Evolutionary conservation across 139 green algal species (phyloP), one percentile per base, ranked within the genome.

Genomic region (Chlorella sp.): DNA sequence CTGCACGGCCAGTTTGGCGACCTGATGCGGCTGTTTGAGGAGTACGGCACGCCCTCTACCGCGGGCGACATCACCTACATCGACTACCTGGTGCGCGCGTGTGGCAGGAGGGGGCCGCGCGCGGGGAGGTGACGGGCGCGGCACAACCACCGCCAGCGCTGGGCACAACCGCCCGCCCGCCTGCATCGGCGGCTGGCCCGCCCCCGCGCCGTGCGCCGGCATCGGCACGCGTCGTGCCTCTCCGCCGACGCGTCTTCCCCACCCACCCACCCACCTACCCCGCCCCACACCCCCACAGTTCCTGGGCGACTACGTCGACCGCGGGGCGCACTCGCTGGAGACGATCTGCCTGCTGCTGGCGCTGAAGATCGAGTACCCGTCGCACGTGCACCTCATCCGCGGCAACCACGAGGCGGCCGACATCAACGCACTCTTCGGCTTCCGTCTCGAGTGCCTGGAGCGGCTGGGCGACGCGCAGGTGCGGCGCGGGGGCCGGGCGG

Each of bases 51-150:
- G 31, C 96, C 96, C 9, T 95, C 88, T 71, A 98, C 94, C 8
- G 93, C 93, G 0, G 96, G 96, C 8, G 96, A 99, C 90, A 99
- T 99, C 86, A 98, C 95, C 29, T 99, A 98, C 90, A 98, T 99
- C 27, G 94, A 98, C 83, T 98, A 98, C 82, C 84, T 98, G 41
- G 96, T 98, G 63, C 48, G 11, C 38, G 35, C 35, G 19, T 25
- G 55, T n/a, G n/a, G n/a, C n/a, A n/a, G n/a, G n/a, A n/a, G n/a
- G n/a, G n/a, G n/a, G n/a, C n/a, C n/a, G n/a, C n/a, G n/a, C n/a
- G n/a, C n/a, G n/a, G n/a, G n/a, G n/a, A n/a, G n/a, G n/a, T n/a
- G n/a, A n/a, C n/a, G n/a, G n/a, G n/a, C n/a, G n/a, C n/a, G n/a
- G n/a, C n/a, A n/a, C n/a, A n/a, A n/a, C n/a, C n/a, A n/a, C n/a